Evolutionary conservation across 441 rosid species (phyloP).

Genomic region (California macrophylla): DNA sequence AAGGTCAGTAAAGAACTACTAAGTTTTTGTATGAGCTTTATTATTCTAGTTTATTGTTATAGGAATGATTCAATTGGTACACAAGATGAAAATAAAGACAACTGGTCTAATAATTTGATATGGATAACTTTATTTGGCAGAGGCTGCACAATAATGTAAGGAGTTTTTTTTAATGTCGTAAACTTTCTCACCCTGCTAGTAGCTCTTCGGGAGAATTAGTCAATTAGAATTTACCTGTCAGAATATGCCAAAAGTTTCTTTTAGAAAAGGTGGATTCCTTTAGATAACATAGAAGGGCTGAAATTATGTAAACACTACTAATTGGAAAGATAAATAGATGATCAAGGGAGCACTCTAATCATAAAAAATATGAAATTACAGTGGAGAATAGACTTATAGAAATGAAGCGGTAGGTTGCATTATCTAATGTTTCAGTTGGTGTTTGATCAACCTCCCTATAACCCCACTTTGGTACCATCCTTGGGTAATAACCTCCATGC

Average conservation of each 20-base stretch:
- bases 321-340: neutral
- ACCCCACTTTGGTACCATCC: neutral
- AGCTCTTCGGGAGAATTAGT: neutral
- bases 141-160: neutral
- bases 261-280: neutral
- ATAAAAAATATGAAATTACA: neutral
- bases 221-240: neutral
- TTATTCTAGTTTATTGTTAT: neutral
- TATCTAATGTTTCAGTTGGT: neutral
- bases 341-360: neutral
- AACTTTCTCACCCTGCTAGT: neutral
- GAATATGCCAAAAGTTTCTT: neutral
- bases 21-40: neutral
- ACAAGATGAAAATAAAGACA: neutral
- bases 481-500: neutral
- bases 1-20: conserved; percentile 20
- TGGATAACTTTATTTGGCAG: neutral
- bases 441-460: neutral
- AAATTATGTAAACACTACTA: neutral
- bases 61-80: neutral
- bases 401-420: neutral
- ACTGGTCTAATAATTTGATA: neutral
- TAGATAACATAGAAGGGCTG: neutral
- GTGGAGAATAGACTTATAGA: neutral
- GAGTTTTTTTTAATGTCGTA: neutral